Evolutionary conservation across 495 filamentous ascomycete genomes (phyloP).

Genomic region (Xylaria curta): DNA sequence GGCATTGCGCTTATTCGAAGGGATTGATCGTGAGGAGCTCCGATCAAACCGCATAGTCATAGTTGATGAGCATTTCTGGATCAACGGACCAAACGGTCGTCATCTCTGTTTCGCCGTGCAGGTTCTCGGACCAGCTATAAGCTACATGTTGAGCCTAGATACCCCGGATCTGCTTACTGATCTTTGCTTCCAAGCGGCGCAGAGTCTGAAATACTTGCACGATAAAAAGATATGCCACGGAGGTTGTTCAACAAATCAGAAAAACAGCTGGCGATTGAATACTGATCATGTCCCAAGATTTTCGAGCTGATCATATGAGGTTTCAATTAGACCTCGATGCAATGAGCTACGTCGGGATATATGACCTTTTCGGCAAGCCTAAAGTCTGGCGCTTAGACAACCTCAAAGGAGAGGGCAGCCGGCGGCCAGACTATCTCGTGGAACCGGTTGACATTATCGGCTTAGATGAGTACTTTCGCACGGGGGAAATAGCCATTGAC

Average conservation of each 20-base stretch:
- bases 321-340: background rate
- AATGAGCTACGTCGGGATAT: background rate
- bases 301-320: slow-evolving; percentile 9
- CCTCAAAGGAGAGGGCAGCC: background rate
- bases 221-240: slow-evolving; percentile 14
- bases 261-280: background rate
- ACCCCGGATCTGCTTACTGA: slow-evolving; percentile 9
- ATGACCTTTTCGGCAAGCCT: slow-evolving; percentile 7
- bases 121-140: slow-evolving; percentile 13
- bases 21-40: background rate
- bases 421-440: background rate
- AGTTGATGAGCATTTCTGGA: slow-evolving; percentile 38
- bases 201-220: slow-evolving; percentile 9
- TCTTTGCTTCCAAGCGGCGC: slow-evolving; percentile 15
- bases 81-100: slow-evolving; percentile 43
- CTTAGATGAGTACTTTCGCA: slow-evolving; percentile 1
- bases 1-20: slow-evolving; percentile 20
- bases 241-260: background rate
- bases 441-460: background rate
- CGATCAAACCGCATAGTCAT: slow-evolving; percentile 22
- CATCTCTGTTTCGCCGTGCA: slow-evolving; percentile 41
- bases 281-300: slow-evolving; percentile 5
- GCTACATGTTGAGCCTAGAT: background rate
- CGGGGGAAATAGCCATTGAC: slow-evolving; percentile 3
- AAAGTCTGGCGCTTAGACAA: background rate